Percentiles rank a stretch among this genome's conserved stretches.
Conservation (phyloP, 257 asterid genomes). For the Craterostigma plantagineum region DNA sequence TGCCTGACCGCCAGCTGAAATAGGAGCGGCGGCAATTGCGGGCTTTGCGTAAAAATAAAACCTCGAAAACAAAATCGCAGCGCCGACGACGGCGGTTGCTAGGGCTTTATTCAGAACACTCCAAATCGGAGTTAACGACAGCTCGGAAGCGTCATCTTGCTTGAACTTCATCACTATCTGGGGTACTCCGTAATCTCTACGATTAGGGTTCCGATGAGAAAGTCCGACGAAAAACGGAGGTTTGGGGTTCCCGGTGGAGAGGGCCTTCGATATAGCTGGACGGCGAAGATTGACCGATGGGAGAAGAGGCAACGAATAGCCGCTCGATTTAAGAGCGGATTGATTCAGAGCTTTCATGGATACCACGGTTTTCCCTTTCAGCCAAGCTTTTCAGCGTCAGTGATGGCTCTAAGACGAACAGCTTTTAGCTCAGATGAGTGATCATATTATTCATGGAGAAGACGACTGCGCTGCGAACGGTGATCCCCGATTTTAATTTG, state of each 20-base stretch:
- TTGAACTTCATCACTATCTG: background rate
- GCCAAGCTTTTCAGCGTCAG: too few relatives aligned
- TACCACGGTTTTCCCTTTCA: too few relatives aligned
- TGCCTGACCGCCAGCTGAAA: too few relatives aligned
- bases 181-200: conserved; percentile 7
- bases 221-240: conserved; percentile 9
- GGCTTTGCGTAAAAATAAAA: conserved; percentile 11
- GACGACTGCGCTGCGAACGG: too few relatives aligned
- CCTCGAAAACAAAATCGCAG: conserved; percentile 23
- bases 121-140: conserved; percentile 7
- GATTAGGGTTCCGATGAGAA: conserved; percentile 12
- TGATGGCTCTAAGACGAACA: too few relatives aligned
- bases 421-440: too few relatives aligned
- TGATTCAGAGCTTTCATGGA: conserved; percentile 14
- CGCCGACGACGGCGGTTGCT: conserved; percentile 27
- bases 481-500: too few relatives aligned
- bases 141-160: background rate
- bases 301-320: conserved; percentile 5
- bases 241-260: too few relatives aligned
- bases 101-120: conserved; percentile 19
- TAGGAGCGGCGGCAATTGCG: conserved; percentile 14
- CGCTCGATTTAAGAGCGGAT: conserved; percentile 16
- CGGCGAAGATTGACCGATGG: conserved; percentile 11
- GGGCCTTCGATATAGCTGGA: conserved; percentile 3
- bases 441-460: too few relatives aligned